Percentiles rank a stretch among this genome's conserved stretches.
Conservation (phyloP, 2,329 filamentous ascomycete genomes). For the Pseudogymnoascus sp. region DNA sequence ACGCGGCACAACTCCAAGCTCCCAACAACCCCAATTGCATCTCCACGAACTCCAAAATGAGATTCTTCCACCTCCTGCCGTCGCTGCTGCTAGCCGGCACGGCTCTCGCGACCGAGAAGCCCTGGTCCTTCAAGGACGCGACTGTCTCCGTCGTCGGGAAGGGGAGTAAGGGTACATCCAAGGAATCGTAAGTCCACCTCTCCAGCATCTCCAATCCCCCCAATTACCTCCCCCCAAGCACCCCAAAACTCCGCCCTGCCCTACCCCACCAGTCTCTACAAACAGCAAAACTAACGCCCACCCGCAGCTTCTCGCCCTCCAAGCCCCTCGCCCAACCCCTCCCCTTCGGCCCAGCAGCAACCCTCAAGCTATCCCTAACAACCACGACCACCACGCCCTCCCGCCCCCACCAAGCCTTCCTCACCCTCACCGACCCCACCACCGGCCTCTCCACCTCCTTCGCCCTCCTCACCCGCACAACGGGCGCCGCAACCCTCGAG, state of each 20-base stretch:
- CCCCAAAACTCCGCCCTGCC: not conserved
- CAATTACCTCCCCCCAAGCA: not conserved
- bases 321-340: conserved; percentile 49
- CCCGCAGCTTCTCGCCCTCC: conserved; percentile 21
- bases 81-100: conserved; percentile 35
- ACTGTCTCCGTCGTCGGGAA: conserved; percentile 56
- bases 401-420: conserved; percentile 88
- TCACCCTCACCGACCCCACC: conserved; percentile 66
- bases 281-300: conserved; percentile 12
- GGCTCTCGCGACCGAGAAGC: conserved; percentile 36
- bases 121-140: conserved; percentile 67
- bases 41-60: conserved; percentile 27
- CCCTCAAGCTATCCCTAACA: conserved; percentile 74
- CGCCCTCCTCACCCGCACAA: conserved; percentile 74
- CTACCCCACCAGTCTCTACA: not conserved
- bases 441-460: conserved; percentile 82
- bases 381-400: conserved; percentile 71
- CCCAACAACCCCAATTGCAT: not conserved
- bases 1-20: not conserved
- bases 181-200: conserved; percentile 52
- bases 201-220: not conserved
- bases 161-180: conserved; percentile 38
- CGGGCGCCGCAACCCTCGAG: conserved; percentile 78
- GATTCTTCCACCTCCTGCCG: conserved; percentile 34
- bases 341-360: conserved; percentile 57